A percentile compares a stretch with the other conserved stretches of the same genome.
These are phyloP conservation scores for Agaricales sp. DNA, from an alignment of 1,284 basidiomycete species.

Conservation along the genomic window DNA sequence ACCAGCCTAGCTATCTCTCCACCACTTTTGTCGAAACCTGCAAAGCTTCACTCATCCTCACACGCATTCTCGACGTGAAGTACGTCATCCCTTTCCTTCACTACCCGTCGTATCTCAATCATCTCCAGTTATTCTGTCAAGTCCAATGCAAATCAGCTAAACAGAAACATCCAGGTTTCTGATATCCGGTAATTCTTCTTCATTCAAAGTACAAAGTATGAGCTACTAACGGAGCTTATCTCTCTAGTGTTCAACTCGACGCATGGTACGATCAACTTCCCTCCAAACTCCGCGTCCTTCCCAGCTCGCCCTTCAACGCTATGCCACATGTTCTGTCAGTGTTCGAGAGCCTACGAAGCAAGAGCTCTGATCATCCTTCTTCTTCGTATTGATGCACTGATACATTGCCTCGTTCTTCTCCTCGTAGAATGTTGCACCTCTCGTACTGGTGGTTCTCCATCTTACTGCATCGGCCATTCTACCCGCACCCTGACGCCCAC, in stretches of 20 bases:
- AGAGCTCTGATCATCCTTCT: slow-evolving; percentile 1
- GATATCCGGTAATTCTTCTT: not conserved
- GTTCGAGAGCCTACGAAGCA: no score
- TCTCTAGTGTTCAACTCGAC: not conserved
- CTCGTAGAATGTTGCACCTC: slow-evolving; percentile 11
- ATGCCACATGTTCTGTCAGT: not conserved
- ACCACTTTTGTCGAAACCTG: not conserved
- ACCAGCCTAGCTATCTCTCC: not conserved
- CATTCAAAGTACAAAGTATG: not conserved
- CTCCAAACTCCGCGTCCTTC: not conserved
- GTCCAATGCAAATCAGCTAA: not conserved
- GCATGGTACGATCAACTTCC: not conserved
- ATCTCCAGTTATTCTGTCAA: not conserved
- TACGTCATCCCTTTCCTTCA: no score
- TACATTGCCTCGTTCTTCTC: not conserved
- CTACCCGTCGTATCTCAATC: no score
- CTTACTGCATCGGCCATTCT: slow-evolving; percentile 1
- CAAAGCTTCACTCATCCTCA: not conserved
- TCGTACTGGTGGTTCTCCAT: slow-evolving; percentile 2
- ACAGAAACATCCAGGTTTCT: not conserved
- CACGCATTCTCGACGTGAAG: not conserved
- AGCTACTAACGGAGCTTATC: not conserved
- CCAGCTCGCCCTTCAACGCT: slow-evolving; percentile 1
- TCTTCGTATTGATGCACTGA: no score
- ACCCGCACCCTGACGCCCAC: not conserved